These are phyloP conservation scores for Phytophthora capsici DNA, from an alignment of 352 stramenopile genomes.

Conservation along the genomic window DNA sequence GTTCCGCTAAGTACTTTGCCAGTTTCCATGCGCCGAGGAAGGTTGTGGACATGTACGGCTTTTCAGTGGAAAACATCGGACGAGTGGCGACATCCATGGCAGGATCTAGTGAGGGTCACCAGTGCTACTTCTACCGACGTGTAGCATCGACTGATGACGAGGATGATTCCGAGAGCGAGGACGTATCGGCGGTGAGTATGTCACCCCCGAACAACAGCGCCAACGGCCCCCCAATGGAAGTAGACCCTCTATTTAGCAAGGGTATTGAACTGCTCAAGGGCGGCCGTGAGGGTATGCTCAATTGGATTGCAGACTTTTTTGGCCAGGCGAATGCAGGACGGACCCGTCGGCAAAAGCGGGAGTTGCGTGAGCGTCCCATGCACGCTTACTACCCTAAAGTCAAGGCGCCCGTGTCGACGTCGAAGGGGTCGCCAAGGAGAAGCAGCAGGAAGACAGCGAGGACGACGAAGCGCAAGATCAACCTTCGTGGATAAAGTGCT, in stretches of 20 bases:
- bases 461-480: constrained; percentile 35
- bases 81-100: constrained; percentile 94
- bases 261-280: constrained; percentile 82
- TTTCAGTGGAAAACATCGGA: constrained; percentile 91
- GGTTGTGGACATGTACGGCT: constrained; percentile 94
- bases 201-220: constrained; percentile 18
- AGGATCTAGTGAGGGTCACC: constrained; percentile 96
- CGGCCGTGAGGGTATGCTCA: constrained; percentile 74
- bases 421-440: constrained; percentile 25
- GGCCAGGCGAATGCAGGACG: constrained; percentile 65
- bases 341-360: constrained; percentile 72
- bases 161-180: constrained; percentile 29
- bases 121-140: constrained; percentile 96
- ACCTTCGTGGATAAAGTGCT: constrained; percentile 25
- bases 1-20: constrained; percentile 91
- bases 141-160: constrained; percentile 23
- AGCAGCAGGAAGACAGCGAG: constrained; percentile 26
- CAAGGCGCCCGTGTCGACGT: constrained; percentile 48
- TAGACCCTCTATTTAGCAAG: constrained; percentile 82
- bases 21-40: constrained; percentile 95
- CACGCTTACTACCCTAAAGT: constrained; percentile 83
- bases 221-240: constrained; percentile 42
- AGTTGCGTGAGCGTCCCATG: constrained; percentile 64
- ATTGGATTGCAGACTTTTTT: constrained; percentile 81
- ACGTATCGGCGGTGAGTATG: constrained; percentile 21